Base-by-base conservation (phyloP, 345 rosid genomes). In the Ceriops decandra region DNA sequence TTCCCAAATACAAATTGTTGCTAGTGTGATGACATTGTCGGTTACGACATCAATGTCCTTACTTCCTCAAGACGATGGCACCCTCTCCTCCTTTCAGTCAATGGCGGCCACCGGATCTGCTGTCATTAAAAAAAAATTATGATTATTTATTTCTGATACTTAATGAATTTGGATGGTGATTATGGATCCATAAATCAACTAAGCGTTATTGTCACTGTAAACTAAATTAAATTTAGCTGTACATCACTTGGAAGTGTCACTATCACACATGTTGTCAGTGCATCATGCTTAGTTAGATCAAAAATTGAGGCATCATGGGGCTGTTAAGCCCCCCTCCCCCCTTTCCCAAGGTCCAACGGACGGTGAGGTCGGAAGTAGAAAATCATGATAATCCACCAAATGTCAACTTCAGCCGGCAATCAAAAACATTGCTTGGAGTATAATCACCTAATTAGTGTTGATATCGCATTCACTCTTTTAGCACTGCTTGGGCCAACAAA, bases 1-100 rank as follows among this genome's bases (percentile, higher is more conserved):
- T 8, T 26, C 30, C 15, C 2, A 26, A 42, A 42, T 42, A 42
- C 16, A 17, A 11, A 13, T 13, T 4, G 28, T 8, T 20, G 19
- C 24, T 4, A 2, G 0, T 8, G 6, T 82, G 80, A 80, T 75
- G 83, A 69, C 62, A 77, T 38, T 16, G 85, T 74, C 81, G 83
- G 85, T 77, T 79, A 49, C 52, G 20, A 27, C 52, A 65, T 82
- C 76, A 59, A 31, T 28, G 71, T 27, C 27, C 8, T 56, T 46
- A 36, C 60, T 26, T 63, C 30, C 30, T 62, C 30, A n/a, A 20
- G 42, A 9, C 27, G 21, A 33, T 8, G 19, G 15, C 49, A 42
- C 5, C 17, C 49, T 17, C 13, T 10, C 16, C 28, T 21, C 63
- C 31, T 54, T 35, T 60, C 66, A 61, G 49, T 47, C 32, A 22